A percentile compares a stretch with the other conserved stretches of the same genome.
Conservation (phyloP, 2,329 filamentous ascomycete species). For the Fusarium protoensiforme region DNA sequence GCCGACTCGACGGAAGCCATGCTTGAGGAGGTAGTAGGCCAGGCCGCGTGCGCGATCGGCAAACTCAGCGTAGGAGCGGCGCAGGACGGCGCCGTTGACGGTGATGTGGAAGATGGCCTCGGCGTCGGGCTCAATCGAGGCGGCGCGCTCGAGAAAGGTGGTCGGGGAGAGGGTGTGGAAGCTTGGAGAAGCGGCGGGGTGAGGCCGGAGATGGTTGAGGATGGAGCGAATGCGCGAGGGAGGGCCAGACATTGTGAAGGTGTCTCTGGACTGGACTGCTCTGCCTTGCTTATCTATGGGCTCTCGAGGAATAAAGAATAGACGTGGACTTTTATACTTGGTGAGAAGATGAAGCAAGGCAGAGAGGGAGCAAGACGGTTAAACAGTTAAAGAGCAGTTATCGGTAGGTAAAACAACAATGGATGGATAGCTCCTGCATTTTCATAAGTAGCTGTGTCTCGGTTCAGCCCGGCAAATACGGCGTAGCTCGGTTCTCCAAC, state of each 20-base stretch:
- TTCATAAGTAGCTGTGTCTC: constrained; percentile 41
- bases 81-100: constrained; percentile 77
- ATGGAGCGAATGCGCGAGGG: constrained; percentile 70
- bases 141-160: constrained; percentile 86
- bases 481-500: constrained; percentile 41
- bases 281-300: constrained; percentile 12
- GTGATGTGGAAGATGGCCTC: constrained; percentile 89
- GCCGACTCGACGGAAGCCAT: constrained; percentile 80
- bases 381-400: background rate
- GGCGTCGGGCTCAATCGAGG: constrained; percentile 86
- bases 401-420: background rate
- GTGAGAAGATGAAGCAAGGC: background rate
- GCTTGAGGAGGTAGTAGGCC: constrained; percentile 85
- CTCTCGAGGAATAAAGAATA: background rate
- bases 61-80: constrained; percentile 82
- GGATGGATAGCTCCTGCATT: constrained; percentile 13
- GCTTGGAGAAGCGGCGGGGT: constrained; percentile 62
- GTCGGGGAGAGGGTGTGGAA: constrained; percentile 87
- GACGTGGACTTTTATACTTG: background rate
- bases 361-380: constrained; percentile 1
- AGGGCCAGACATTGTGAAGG: constrained; percentile 69
- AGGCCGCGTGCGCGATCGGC: constrained; percentile 88
- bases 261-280: background rate
- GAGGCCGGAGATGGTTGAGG: constrained; percentile 59
- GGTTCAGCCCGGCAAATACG: constrained; percentile 44